A percentile compares a stretch with the other conserved stretches of the same genome.
Evolutionary conservation across 768 basidiomycete genomes (phyloP).

Genomic region (Naganishia randhawae): DNA sequence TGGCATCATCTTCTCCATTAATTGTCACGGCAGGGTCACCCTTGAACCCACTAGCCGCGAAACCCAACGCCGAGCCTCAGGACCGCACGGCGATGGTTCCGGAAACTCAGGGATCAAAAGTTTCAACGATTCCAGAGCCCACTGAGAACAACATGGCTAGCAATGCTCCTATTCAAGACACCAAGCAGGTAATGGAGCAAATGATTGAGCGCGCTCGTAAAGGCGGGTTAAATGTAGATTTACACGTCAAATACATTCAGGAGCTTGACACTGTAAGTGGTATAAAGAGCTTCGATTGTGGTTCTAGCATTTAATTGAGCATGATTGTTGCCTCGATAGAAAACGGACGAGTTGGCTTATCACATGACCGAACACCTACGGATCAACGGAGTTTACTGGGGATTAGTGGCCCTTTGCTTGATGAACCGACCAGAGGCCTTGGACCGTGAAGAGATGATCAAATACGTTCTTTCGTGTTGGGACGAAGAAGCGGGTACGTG

Average conservation of each 20-base stretch:
- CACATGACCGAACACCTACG: constrained; percentile 89
- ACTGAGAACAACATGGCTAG: background rate
- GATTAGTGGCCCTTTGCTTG: constrained; percentile 75
- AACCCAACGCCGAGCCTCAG: background rate
- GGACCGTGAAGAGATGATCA: constrained; percentile 74
- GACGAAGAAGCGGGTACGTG: constrained; percentile 72
- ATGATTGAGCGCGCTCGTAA: background rate
- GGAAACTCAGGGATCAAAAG: background rate
- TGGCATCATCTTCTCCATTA: background rate
- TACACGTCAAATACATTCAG: constrained; percentile 73
- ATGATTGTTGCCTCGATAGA: constrained; percentile 50
- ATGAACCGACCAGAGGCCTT: constrained; percentile 77
- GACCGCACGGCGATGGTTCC: background rate
- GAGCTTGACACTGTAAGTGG: constrained; percentile 63
- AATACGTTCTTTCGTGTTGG: constrained; percentile 92
- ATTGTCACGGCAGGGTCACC: background rate
- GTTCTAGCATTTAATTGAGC: constrained; percentile 8
- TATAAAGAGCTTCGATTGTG: background rate
- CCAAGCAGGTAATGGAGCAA: background rate
- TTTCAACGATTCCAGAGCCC: background rate
- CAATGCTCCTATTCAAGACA: background rate
- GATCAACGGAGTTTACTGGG: constrained; percentile 96
- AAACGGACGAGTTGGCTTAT: constrained; percentile 77
- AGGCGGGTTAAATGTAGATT: constrained; percentile 51
- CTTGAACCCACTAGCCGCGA: background rate